A percentile compares a stretch with the other conserved stretches of the same genome.
Conservation (phyloP, 2,329 filamentous ascomycete genomes). For the Botrytis cinerea region DNA sequence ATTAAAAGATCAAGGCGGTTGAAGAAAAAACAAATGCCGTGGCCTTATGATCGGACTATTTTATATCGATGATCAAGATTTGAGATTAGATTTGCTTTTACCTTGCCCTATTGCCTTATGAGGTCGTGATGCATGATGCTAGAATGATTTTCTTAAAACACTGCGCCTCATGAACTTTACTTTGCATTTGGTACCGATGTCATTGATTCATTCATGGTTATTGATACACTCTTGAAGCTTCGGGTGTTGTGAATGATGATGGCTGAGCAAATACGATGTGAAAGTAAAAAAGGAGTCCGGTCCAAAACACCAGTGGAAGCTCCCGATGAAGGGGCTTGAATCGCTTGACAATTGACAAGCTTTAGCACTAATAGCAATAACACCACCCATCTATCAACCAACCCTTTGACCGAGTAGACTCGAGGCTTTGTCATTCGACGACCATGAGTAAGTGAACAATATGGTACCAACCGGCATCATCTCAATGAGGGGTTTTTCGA, state of each 20-base stretch:
- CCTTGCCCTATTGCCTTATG: neutral
- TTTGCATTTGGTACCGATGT: neutral
- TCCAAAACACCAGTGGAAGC: neutral
- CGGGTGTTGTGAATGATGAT: neutral
- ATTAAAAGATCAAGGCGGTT: neutral
- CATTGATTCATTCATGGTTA: neutral
- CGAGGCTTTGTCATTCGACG: neutral
- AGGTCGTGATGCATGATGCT: constrained; percentile 2
- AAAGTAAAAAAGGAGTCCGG: neutral
- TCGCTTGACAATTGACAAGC: constrained; percentile 3
- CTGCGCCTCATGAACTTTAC: neutral
- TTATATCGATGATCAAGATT: neutral
- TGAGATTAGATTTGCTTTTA: constrained; percentile 1
- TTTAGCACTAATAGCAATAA: neutral
- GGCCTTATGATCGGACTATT: neutral
- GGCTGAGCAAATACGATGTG: neutral
- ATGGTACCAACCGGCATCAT: neutral
- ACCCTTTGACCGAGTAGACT: neutral
- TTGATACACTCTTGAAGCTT: constrained; percentile 11
- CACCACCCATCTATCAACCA: neutral
- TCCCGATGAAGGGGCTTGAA: constrained; percentile 6
- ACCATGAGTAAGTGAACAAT: neutral
- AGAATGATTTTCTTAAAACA: neutral
- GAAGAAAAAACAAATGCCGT: neutral
- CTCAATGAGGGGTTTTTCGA: neutral